Conservation (phyloP, 345 rosid genomes). For the Citropsis articulata region DNA sequence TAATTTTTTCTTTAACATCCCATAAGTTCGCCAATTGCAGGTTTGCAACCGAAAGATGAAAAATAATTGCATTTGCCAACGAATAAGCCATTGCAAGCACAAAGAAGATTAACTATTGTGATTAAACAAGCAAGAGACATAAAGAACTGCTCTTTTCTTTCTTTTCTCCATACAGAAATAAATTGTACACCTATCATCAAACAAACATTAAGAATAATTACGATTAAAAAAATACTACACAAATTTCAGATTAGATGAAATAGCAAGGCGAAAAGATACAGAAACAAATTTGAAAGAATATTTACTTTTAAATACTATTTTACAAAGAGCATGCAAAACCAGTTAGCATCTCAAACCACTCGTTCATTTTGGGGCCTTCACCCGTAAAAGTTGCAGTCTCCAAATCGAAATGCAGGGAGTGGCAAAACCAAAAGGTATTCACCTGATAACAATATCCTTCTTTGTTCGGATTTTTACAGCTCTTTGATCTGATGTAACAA, state of each 20-base stretch:
- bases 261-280: background rate
- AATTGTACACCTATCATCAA: conserved; percentile 8
- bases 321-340: conserved; percentile 29
- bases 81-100: background rate
- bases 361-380: conserved; percentile 16
- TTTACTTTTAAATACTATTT: conserved; percentile 28
- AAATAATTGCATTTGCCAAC: too few species aligned
- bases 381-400: conserved; percentile 18
- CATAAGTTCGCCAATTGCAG: too few species aligned
- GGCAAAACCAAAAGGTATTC: conserved; percentile 26
- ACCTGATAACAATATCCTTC: conserved; percentile 10
- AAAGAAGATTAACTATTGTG: too few species aligned
- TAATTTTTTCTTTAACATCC: too few species aligned
- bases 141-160: background rate
- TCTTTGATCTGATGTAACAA: conserved; percentile 8
- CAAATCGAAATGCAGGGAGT: conserved; percentile 5
- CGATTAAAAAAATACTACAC: conserved; percentile 10
- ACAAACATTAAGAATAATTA: conserved; percentile 13
- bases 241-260: conserved; percentile 12
- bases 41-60: too few species aligned
- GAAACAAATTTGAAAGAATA: conserved; percentile 33
- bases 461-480: background rate
- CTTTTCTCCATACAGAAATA: background rate
- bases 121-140: background rate
- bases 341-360: conserved; percentile 34